Conservation (phyloP, 129 eudicot species). For the Lactuca saligna region DNA sequence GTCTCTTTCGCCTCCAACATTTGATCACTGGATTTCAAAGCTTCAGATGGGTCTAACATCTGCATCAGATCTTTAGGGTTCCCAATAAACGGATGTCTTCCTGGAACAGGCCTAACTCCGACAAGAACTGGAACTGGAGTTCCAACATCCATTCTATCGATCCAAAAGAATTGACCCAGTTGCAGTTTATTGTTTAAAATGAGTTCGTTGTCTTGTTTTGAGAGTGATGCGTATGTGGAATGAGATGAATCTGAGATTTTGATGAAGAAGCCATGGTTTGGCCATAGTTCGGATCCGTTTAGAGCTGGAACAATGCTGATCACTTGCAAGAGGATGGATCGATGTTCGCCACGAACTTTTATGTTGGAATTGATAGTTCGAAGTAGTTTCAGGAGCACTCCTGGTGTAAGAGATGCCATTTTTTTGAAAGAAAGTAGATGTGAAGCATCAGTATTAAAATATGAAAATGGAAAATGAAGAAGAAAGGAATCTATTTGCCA, state of each 20-base stretch:
- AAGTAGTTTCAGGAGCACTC: slow-evolving; percentile 75
- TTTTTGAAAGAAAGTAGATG: slow-evolving; percentile 13
- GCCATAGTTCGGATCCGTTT: slow-evolving; percentile 81
- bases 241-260: slow-evolving; percentile 97
- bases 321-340: slow-evolving; percentile 83
- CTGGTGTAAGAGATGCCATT: slow-evolving; percentile 89
- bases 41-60: slow-evolving; percentile 68
- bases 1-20: slow-evolving; percentile 34
- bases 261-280: slow-evolving; percentile 90
- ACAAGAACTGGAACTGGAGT: slow-evolving; percentile 73
- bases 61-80: slow-evolving; percentile 94
- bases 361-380: slow-evolving; percentile 64
- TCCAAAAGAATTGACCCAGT: slow-evolving; percentile 89
- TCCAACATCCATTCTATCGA: slow-evolving; percentile 72
- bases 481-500: slow-evolving; percentile 17
- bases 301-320: slow-evolving; percentile 94
- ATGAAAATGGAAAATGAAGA: slow-evolving; percentile 18
- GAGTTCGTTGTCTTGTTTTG: slow-evolving; percentile 74
- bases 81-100: slow-evolving; percentile 78
- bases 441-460: slow-evolving; percentile 14
- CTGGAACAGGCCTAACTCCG: slow-evolving; percentile 85
- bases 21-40: slow-evolving; percentile 29
- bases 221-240: slow-evolving; percentile 69
- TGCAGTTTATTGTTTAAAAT: slow-evolving; percentile 78
- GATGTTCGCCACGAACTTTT: slow-evolving; percentile 83